Conservation (phyloP, 192 early-diverging fungal species). For the Coemansia asiatica region DNA sequence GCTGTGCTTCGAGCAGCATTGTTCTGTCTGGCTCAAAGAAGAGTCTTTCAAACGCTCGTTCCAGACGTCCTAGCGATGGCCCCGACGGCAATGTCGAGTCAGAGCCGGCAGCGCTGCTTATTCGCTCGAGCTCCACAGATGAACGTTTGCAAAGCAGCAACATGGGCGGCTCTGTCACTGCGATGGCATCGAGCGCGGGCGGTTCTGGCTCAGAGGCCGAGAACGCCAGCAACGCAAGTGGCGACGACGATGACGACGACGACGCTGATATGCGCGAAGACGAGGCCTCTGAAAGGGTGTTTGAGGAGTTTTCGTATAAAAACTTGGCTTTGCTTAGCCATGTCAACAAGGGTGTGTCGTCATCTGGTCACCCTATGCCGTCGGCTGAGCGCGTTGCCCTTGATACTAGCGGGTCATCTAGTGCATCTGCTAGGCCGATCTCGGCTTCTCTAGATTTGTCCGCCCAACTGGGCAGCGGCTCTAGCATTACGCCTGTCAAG, state of each 20-base stretch:
- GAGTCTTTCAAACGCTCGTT: not conserved
- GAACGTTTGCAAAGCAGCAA: conserved; percentile 25
- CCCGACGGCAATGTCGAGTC: conserved; percentile 18
- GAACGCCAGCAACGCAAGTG: conserved; percentile 9
- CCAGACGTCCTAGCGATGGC: conserved; percentile 42
- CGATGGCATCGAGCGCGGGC: conserved; percentile 6
- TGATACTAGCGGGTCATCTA: not conserved
- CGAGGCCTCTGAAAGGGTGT: conserved; percentile 49
- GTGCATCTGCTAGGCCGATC: not conserved
- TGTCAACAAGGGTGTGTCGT: conserved; percentile 64
- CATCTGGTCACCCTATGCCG: conserved; percentile 33
- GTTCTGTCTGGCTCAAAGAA: conserved; percentile 21
- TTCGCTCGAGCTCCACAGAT: conserved; percentile 46
- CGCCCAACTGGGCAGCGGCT: not conserved
- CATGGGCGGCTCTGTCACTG: conserved; percentile 2
- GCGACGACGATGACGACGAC: conserved; percentile 12
- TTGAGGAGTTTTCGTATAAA: conserved; percentile 68
- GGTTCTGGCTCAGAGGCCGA: conserved; percentile 18
- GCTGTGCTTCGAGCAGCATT: conserved; percentile 45
- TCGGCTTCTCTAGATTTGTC: not conserved
- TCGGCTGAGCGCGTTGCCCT: conserved; percentile 11
- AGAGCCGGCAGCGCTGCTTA: conserved; percentile 16
- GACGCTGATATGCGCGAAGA: conserved; percentile 14
- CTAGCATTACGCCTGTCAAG: not conserved
- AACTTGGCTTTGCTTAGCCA: conserved; percentile 64